phyloP scores from a whole-genome alignment of 1,284 basidiomycete genomes.

The Pyrrhoderma lamaoense region DNA sequence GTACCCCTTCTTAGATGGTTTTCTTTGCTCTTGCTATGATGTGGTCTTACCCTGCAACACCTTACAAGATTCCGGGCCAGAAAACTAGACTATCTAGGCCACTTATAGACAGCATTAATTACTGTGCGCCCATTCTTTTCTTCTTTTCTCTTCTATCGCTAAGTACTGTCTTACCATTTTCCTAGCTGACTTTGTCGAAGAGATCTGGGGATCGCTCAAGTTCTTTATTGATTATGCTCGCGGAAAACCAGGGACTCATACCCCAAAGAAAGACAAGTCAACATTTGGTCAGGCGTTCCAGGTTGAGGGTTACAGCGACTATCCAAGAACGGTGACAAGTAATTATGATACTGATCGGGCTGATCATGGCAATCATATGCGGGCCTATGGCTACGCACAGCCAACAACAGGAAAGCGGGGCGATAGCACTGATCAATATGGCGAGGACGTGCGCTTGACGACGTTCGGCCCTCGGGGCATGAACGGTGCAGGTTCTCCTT shows the following conservation, averaged over 20 bases:
- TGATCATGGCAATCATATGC: background rate
- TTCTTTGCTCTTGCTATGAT: slow-evolving; percentile 71
- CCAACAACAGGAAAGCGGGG: background rate
- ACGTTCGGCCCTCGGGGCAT: slow-evolving; percentile 2
- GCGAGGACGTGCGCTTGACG: slow-evolving; percentile 10
- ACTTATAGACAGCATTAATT: slow-evolving; percentile 75
- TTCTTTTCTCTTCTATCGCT: slow-evolving; percentile 9
- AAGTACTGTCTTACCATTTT: background rate
- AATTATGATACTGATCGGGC: background rate
- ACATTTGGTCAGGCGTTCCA: slow-evolving; percentile 49
- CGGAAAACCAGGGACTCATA: slow-evolving; percentile 40
- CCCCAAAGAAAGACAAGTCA: slow-evolving; percentile 26
- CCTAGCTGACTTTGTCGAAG: slow-evolving; percentile 54
- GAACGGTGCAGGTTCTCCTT: background rate
- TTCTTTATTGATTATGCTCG: slow-evolving; percentile 50
- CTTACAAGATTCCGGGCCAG: slow-evolving; percentile 42
- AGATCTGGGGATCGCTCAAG: slow-evolving; percentile 54
- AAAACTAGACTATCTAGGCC: slow-evolving; percentile 54
- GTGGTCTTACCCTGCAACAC: slow-evolving; percentile 71
- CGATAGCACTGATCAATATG: slow-evolving; percentile 2
- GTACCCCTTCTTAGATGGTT: slow-evolving; percentile 56
- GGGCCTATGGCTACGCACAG: background rate
- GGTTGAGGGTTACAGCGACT: slow-evolving; percentile 21
- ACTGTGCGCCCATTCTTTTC: slow-evolving; percentile 34
- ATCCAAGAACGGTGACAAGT: background rate